These are phyloP conservation scores for Cyclotella kingstonii DNA, from an alignment of 108 stramenopile genomes.

Conservation along the genomic window DNA sequence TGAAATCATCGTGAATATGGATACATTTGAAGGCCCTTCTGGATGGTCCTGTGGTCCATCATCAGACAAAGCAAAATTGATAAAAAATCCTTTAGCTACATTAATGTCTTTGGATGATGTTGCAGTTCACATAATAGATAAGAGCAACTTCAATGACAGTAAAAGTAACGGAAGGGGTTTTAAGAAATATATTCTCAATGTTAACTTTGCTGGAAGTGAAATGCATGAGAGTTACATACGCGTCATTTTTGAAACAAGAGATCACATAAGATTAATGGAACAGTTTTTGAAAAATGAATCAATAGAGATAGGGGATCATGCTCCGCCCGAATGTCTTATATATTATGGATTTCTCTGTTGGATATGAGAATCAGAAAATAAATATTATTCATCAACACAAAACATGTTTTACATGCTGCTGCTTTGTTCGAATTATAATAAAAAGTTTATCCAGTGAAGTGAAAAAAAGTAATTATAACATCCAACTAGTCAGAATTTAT, in stretches of 20 bases:
- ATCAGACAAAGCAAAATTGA: conserved; percentile 11
- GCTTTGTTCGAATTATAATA: too few species aligned
- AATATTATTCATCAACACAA: neutral
- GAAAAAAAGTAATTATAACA: neutral
- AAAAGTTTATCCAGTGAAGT: neutral
- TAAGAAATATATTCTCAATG: conserved; percentile 66
- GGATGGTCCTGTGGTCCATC: conserved; percentile 30
- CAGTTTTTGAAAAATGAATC: conserved; percentile 10
- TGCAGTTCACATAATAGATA: conserved; percentile 3
- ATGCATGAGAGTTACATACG: conserved; percentile 78
- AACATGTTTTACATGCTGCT: too few species aligned
- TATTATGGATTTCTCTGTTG: conserved; percentile 46
- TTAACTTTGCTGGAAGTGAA: conserved; percentile 85
- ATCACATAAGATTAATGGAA: conserved; percentile 14
- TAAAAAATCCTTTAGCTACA: conserved; percentile 59
- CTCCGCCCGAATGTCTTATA: conserved; percentile 33
- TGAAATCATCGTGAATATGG: conserved; percentile 24
- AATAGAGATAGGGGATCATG: neutral
- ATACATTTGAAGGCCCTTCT: conserved; percentile 46
- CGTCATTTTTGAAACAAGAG: conserved; percentile 40
- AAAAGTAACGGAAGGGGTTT: neutral
- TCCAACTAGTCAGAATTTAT: conserved; percentile 41
- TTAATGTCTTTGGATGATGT: conserved; percentile 55
- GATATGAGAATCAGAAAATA: conserved; percentile 1
- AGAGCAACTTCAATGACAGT: conserved; percentile 1